phyloP scores from a whole-genome alignment of 306 rosid species.

The Prunus mongolica region DNA sequence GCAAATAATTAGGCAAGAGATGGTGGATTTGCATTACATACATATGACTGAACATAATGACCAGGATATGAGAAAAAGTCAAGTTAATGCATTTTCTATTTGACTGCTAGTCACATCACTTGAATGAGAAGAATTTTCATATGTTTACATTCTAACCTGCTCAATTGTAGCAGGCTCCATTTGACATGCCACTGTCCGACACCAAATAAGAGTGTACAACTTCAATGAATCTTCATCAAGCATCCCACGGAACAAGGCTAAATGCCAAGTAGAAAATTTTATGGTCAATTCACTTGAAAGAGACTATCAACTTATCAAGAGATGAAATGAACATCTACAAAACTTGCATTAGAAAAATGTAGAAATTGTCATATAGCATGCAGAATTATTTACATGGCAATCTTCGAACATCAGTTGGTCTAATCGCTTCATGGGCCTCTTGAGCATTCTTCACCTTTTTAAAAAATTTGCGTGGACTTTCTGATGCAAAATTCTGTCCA shows the following conservation, averaged over 20 bases:
- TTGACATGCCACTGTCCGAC: conserved; percentile 84
- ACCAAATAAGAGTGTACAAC: conserved; percentile 90
- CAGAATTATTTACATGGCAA: conserved; percentile 65
- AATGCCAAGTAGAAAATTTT: conserved; percentile 26
- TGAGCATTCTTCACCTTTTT: conserved; percentile 99
- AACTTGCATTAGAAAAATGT: neutral
- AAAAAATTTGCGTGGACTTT: conserved; percentile 58
- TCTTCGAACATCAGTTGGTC: conserved; percentile 81
- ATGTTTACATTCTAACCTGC: conserved; percentile 47
- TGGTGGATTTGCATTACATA: neutral
- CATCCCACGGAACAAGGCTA: conserved; percentile 65
- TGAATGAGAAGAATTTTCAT: neutral
- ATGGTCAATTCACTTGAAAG: conserved; percentile 20
- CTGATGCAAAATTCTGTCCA: conserved; percentile 66
- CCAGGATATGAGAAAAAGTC: neutral
- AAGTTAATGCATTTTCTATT: conserved; percentile 1
- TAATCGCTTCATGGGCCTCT: conserved; percentile 99
- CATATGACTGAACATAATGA: neutral
- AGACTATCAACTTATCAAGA: conserved; percentile 12
- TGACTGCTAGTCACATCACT: neutral
- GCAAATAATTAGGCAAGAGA: conserved; percentile 24
- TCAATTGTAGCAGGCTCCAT: conserved; percentile 75
- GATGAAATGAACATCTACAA: conserved; percentile 9
- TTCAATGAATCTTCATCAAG: conserved; percentile 81
- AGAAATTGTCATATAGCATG: conserved; percentile 9